Evolutionary conservation across 129 eudicot genomes (phyloP).

Genomic region (Escallonia rubra): DNA sequence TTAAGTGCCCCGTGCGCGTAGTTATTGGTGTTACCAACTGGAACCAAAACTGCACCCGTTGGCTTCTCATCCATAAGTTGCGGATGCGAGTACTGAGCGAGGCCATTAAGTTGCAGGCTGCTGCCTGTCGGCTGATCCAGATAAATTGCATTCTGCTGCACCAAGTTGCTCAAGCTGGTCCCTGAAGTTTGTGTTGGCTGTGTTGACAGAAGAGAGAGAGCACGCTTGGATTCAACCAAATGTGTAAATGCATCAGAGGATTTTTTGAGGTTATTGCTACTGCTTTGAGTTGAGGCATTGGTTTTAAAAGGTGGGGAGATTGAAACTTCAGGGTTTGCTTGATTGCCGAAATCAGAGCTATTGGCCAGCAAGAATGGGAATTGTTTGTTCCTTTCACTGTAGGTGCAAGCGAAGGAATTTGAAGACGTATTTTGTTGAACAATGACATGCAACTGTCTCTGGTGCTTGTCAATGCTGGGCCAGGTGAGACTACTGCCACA

Average conservation of each 20-base stretch:
- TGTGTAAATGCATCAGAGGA: slow-evolving; percentile 2
- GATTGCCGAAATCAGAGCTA: neutral
- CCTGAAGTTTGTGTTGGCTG: neutral
- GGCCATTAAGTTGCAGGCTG: slow-evolving; percentile 2
- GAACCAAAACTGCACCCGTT: neutral
- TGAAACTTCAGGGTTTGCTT: neutral
- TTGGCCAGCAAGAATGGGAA: slow-evolving; percentile 7
- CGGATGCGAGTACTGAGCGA: neutral
- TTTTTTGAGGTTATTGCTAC: neutral
- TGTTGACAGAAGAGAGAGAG: slow-evolving; percentile 27
- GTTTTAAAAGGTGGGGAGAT: neutral
- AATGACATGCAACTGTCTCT: neutral
- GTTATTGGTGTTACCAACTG: neutral
- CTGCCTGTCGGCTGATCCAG: neutral
- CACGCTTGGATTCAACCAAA: slow-evolving; percentile 12
- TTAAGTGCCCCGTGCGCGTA: neutral
- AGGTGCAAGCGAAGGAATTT: neutral
- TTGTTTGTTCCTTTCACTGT: slow-evolving; percentile 6
- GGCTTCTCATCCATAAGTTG: slow-evolving; percentile 8
- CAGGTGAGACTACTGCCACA: slow-evolving; percentile 5
- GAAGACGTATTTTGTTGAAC: too few species aligned
- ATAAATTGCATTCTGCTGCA: neutral
- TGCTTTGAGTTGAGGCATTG: slow-evolving; percentile 1
- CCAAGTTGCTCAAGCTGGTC: neutral
- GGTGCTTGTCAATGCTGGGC: slow-evolving; percentile 5